Conservation (phyloP, 768 basidiomycete species). For the Wakefieldia striispora region DNA sequence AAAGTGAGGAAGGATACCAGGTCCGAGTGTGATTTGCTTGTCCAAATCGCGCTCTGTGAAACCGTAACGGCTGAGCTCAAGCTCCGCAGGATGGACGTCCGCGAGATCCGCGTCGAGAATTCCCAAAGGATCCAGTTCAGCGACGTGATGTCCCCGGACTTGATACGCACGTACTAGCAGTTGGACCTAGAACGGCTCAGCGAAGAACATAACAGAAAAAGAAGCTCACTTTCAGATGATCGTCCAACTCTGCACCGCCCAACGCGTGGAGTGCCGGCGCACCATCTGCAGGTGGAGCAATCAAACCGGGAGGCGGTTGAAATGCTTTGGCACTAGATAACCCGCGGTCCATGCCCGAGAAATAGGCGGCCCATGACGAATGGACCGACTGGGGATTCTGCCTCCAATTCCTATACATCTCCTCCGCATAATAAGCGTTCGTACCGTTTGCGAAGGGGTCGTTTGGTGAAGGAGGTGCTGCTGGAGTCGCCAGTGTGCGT, state of each 20-base stretch:
- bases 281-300: slow-evolving; percentile 73
- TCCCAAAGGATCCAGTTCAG: slow-evolving; percentile 93
- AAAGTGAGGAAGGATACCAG: slow-evolving; percentile 95
- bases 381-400: slow-evolving; percentile 92
- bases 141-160: slow-evolving; percentile 96
- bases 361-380: slow-evolving; percentile 92
- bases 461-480: slow-evolving; percentile 64
- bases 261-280: slow-evolving; percentile 70
- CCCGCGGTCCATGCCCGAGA: slow-evolving; percentile 89
- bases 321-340: slow-evolving; percentile 78
- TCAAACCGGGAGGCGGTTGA: slow-evolving; percentile 73
- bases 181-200: slow-evolving; percentile 67
- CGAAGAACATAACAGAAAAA: neutral
- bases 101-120: slow-evolving; percentile 88
- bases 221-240: slow-evolving; percentile 82
- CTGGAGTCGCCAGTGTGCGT: slow-evolving; percentile 47
- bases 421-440: slow-evolving; percentile 93
- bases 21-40: slow-evolving; percentile 91
- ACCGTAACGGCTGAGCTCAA: slow-evolving; percentile 91
- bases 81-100: slow-evolving; percentile 76
- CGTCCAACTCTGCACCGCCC: slow-evolving; percentile 78
- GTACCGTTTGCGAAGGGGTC: slow-evolving; percentile 92
- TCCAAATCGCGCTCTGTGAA: slow-evolving; percentile 93
- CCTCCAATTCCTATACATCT: slow-evolving; percentile 93
- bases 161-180: slow-evolving; percentile 97